phyloP scores from a whole-genome alignment of 2,329 filamentous ascomycete genomes.

The Amphichorda felina region DNA sequence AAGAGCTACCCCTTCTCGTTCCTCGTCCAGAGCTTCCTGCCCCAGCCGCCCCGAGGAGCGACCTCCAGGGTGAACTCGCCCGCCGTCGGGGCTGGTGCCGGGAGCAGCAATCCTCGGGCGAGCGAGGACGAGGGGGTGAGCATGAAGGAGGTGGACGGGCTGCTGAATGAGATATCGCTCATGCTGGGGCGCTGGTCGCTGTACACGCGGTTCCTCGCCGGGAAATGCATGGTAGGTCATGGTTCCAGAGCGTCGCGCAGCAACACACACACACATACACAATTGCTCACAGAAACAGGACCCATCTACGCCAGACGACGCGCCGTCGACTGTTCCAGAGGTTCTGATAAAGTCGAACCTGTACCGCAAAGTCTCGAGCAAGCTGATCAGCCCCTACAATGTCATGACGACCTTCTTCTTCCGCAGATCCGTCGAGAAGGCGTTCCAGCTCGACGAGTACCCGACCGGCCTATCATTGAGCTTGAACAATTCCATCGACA shows the following conservation, averaged over 20 bases:
- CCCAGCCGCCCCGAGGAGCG: conserved; percentile 51
- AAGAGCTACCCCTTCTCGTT: conserved; percentile 98
- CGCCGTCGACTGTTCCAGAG: conserved; percentile 53
- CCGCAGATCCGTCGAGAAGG: conserved; percentile 89
- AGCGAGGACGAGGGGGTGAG: conserved; percentile 90
- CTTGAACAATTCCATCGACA: conserved; percentile 56
- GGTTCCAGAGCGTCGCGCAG: neutral
- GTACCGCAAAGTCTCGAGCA: conserved; percentile 62
- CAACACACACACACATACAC: neutral
- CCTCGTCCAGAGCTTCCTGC: conserved; percentile 84
- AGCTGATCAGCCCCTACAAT: conserved; percentile 74
- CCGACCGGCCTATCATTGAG: conserved; percentile 71
- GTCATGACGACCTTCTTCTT: conserved; percentile 94
- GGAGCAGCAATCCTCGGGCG: conserved; percentile 37
- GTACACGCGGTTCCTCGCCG: conserved; percentile 79
- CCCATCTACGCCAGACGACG: conserved; percentile 35
- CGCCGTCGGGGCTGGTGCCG: conserved; percentile 40
- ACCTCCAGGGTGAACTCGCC: conserved; percentile 68
- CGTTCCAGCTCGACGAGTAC: conserved; percentile 89
- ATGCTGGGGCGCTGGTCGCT: conserved; percentile 93
- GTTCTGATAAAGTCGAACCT: conserved; percentile 73
- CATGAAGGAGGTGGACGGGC: conserved; percentile 87
- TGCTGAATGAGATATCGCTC: conserved; percentile 77
- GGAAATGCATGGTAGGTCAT: conserved; percentile 72
- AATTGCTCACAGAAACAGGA: conserved; percentile 24